Base-by-base conservation (phyloP, 2,329 filamentous ascomycete species). In the Penicillium sp. region DNA sequence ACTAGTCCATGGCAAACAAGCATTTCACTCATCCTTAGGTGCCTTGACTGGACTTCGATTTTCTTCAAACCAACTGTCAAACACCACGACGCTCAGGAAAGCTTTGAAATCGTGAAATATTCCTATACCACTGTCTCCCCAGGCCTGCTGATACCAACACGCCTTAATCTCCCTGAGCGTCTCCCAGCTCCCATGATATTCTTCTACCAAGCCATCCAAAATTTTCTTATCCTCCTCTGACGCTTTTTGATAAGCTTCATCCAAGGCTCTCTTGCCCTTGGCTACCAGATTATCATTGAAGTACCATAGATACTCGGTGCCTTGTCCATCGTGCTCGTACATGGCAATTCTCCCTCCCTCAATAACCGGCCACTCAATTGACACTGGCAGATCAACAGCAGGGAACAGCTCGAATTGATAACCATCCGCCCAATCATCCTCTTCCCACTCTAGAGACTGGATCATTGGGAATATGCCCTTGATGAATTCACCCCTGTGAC, bases 131-230 rank as follows among this genome's bases (percentile, higher is more conserved):
- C 8, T 21, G 2, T 28, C 28, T 5, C 54, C 54, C 54, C 54
- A 56, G 16, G 2, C 30, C 28, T 52, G 47, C 40, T 52, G 54
- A 40, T 56, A 56, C 55, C 55, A 56, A 12, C 55, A 56, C 21
- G 33, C 23, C 18, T 43, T 28, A 3, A 57, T n/a, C 33, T 35
- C 16, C n/a, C 20, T 30, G 9, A 57, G 23, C 43, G 42, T 7
- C 20, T 47, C 48, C 55, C 55, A 57, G 16, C 55, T 52, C 18
- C 48, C 55, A 24, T 57, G 43, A 20, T 47, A 51, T 20, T 33
- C 18, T 20, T 38, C n/a, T 42, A 57, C 48, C 40, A 21, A 12
- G 14, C 14, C 28, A 40, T 52, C 42, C 3, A 56, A 5, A 46
- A 18, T 2, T 33, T 42, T 52, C 23, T 48, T 57, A 8, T 52